Conservation (phyloP, 73 alveolate genomes). For the Durusdinium trenchii region DNA sequence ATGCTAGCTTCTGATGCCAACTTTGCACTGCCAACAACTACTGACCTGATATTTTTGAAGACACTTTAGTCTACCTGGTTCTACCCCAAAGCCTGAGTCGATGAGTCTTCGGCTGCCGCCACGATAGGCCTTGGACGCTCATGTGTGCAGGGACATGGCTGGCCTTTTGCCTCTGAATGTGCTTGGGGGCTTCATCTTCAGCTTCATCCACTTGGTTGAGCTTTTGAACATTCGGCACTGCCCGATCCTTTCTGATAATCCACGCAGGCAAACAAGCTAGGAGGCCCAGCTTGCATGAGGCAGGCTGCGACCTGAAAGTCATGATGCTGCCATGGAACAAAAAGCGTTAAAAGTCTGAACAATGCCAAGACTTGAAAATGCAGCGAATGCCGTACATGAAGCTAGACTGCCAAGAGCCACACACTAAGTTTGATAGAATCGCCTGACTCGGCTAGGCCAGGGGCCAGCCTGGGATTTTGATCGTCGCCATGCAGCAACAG, state of each 20-base stretch:
- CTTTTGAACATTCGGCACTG: neutral
- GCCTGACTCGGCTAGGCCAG: conserved; percentile 55
- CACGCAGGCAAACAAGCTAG: too few relatives aligned
- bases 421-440: conserved; percentile 42
- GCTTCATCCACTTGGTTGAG: neutral
- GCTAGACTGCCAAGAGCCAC: neutral
- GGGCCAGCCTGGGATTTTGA: neutral
- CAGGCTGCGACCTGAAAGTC: conserved; percentile 54
- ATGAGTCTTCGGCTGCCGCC: conserved; percentile 79
- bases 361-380: too few relatives aligned
- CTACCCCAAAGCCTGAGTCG: conserved; percentile 51
- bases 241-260: too few relatives aligned
- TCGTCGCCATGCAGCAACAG: neutral
- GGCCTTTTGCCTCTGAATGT: neutral
- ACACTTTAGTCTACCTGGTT: too few relatives aligned
- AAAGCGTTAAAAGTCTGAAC: neutral
- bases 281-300: conserved; percentile 73
- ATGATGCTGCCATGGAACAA: neutral
- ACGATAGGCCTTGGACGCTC: conserved; percentile 77
- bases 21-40: too few relatives aligned
- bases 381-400: neutral
- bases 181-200: neutral
- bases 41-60: too few relatives aligned
- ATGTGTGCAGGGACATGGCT: neutral
- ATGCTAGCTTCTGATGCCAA: too few relatives aligned